These are phyloP conservation scores for Sambucus nigra DNA, from an alignment of 129 eudicot genomes.

Conservation along the genomic window DNA sequence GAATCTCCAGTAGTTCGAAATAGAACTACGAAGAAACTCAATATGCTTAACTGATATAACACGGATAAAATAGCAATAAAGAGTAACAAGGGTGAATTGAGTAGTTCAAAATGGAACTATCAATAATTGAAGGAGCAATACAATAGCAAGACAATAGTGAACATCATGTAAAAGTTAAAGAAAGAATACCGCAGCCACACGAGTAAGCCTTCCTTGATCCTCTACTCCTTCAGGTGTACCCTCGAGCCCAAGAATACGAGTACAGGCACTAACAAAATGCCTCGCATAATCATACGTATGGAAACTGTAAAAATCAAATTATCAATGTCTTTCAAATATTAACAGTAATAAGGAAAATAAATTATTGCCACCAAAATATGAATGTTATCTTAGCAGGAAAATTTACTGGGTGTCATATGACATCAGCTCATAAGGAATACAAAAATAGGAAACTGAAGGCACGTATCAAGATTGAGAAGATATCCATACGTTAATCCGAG, in stretches of 20 bases:
- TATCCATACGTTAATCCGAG: too few relatives aligned
- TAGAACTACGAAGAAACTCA: neutral
- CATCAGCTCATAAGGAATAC: neutral
- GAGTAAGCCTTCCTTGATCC: slow-evolving; percentile 87
- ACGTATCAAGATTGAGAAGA: too few relatives aligned
- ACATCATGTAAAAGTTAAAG: slow-evolving; percentile 5
- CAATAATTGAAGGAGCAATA: neutral
- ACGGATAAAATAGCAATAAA: neutral
- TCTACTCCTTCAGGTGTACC: slow-evolving; percentile 99
- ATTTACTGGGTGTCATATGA: neutral
- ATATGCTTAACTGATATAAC: slow-evolving; percentile 6
- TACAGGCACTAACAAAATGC: slow-evolving; percentile 96
- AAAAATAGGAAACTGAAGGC: neutral
- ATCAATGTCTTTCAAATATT: neutral
- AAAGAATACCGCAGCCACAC: slow-evolving; percentile 82
- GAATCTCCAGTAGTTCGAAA: slow-evolving; percentile 2
- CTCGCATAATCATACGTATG: slow-evolving; percentile 96
- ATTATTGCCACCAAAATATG: neutral
- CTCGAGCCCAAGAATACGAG: slow-evolving; percentile 93
- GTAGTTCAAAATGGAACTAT: neutral
- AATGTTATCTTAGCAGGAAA: neutral
- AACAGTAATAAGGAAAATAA: neutral
- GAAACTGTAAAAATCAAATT: slow-evolving; percentile 37
- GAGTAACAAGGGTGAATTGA: neutral
- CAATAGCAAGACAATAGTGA: neutral